These are phyloP conservation scores for Russula sp. DNA, from an alignment of 768 basidiomycete species.

Conservation along the genomic window DNA sequence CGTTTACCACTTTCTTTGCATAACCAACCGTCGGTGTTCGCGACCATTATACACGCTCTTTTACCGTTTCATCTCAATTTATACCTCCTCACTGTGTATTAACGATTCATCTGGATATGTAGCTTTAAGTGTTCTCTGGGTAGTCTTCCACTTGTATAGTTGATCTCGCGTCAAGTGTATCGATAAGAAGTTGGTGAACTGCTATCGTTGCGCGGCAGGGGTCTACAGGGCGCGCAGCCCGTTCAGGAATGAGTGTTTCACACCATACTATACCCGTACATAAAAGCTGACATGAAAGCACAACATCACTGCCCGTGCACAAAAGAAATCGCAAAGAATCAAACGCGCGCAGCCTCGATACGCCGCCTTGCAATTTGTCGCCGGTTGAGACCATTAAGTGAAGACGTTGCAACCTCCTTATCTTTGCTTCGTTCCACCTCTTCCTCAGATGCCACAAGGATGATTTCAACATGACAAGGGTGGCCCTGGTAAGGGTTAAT, in stretches of 20 bases:
- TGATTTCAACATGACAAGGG: conserved; percentile 94
- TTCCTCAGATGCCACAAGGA: conserved; percentile 69
- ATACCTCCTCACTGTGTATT: background rate
- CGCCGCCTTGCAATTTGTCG: conserved; percentile 82
- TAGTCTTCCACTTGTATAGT: background rate
- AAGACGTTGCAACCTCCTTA: conserved; percentile 46
- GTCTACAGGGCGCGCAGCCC: background rate
- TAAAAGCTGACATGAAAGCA: conserved; percentile 23
- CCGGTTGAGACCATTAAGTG: conserved; percentile 68
- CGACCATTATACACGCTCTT: background rate
- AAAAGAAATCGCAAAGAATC: conserved; percentile 31
- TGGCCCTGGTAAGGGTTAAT: conserved; percentile 99
- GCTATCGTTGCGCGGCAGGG: background rate
- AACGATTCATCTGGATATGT: background rate
- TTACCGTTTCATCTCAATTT: background rate
- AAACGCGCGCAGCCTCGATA: conserved; percentile 69
- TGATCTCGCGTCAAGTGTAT: background rate
- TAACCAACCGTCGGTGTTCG: conserved; percentile 2
- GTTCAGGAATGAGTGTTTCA: conserved; percentile 6
- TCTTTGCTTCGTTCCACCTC: conserved; percentile 93
- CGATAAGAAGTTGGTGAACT: background rate
- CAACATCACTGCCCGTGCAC: conserved; percentile 15
- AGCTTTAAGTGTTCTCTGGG: background rate
- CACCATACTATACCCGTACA: conserved; percentile 20
- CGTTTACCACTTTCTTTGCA: conserved; percentile 8